Evolutionary conservation across 23 red algal species (phyloP), one percentile per base, ranked within the genome.

Genomic region (Chondrus crispus): DNA sequence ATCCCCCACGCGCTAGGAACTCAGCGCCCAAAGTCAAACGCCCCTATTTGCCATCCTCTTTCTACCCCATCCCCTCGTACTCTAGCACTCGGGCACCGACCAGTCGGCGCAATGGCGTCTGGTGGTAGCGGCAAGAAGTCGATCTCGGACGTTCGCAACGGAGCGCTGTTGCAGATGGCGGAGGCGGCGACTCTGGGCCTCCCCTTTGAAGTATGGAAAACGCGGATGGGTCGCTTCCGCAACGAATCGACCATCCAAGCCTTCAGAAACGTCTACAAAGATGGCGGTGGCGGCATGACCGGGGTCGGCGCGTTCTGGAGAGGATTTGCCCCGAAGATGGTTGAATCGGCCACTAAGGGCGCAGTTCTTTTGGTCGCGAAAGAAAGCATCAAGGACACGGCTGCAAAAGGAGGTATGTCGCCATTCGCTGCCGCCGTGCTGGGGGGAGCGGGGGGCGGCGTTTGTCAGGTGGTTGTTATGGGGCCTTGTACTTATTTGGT

Each of bases 181-280:
- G 96, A 98, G 64, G 96, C 93, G 5, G 93, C 96, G 20, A 98
- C 94, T 19, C 57, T 98, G 39, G 96, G 96, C n/a, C 94, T 95
- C 13, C 96, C 96, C 18, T 94, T 98, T 90, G 96, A 98, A 84
- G 96, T 98, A 26, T 95, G 93, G 78, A 98, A 98, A 63, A 98
- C 96, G 41, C 89, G 93, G 38, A 95, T 98, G 90, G 96, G 92
- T 20, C 88, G 92, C 47, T 93, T 93, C 57, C 89, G 96, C 42
- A 96, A 74, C 49, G 96, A 98, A 49, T 55, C 58, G 24, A 95
- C 90, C 30, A 42, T 93, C 7, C 20, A 78, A 18, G 96, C 96
- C 47, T 93, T 98, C 53, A 80, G 85, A 33, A 90, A 90, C 41
- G 75, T 98, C 24, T 94, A 98, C 74, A 46, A 79, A 3, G 44